Evolutionary conservation across 805 yeast species (phyloP).

Genomic region (Saturnispora sanitii): DNA sequence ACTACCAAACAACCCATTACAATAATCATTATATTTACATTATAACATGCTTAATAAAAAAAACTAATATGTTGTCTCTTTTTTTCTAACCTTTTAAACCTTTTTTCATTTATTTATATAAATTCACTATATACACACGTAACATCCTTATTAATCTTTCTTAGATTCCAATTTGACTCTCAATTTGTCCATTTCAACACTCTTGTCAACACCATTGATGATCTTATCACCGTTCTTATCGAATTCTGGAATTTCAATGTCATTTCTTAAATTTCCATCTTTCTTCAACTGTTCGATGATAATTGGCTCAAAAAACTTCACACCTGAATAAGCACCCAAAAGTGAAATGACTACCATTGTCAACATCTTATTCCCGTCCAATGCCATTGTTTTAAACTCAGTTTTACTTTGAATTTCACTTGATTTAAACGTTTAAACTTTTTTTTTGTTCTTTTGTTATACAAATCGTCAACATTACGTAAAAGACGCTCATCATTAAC

Average conservation of each 20-base stretch:
- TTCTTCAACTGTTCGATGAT: slow-evolving; percentile 55
- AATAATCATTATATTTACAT: too few relatives aligned
- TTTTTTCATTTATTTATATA: neutral
- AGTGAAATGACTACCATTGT: slow-evolving; percentile 23
- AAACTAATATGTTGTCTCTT: too few relatives aligned
- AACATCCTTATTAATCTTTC: slow-evolving; percentile 8
- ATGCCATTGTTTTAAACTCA: slow-evolving; percentile 7
- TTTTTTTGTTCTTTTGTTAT: neutral
- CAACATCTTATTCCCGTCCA: slow-evolving; percentile 15
- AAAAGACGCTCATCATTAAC: neutral
- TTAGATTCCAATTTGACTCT: slow-evolving; percentile 15
- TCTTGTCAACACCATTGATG: slow-evolving; percentile 18
- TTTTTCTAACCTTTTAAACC: too few relatives aligned
- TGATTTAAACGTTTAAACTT: too few relatives aligned
- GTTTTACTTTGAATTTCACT: too few relatives aligned
- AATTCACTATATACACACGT: neutral
- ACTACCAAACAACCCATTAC: too few relatives aligned
- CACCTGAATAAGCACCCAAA: slow-evolving; percentile 42
- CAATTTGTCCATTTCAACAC: slow-evolving; percentile 17
- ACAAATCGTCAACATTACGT: neutral
- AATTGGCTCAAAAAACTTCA: slow-evolving; percentile 65
- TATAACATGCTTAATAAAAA: too few relatives aligned
- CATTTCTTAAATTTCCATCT: slow-evolving; percentile 56
- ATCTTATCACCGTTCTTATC: slow-evolving; percentile 33
- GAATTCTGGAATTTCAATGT: slow-evolving; percentile 46